A percentile compares a stretch with the other conserved stretches of the same genome.
Evolutionary conservation across 257 asterid genomes (phyloP).

Genomic region (Phtheirospermum japonicum): DNA sequence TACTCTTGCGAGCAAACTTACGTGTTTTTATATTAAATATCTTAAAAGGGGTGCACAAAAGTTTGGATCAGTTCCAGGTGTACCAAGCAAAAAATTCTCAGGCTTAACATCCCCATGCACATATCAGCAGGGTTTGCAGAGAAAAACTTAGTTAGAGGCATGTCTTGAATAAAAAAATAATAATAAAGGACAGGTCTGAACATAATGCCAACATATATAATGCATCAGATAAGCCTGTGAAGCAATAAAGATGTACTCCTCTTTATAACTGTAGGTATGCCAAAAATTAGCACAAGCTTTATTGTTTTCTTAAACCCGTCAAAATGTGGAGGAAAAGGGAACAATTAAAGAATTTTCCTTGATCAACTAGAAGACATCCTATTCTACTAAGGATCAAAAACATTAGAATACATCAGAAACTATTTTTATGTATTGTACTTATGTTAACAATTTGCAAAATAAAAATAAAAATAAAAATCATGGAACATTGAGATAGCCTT

Average conservation of each 20-base stretch:
- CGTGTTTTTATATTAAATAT: too few relatives aligned
- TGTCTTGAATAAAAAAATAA: not conserved
- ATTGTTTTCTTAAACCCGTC: not conserved
- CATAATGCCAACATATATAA: too few relatives aligned
- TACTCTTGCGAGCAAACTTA: too few relatives aligned
- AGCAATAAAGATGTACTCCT: not conserved
- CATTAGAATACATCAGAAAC: too few relatives aligned
- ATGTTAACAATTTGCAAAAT: too few relatives aligned
- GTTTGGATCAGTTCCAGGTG: too few relatives aligned
- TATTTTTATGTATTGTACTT: too few relatives aligned
- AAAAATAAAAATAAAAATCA: too few relatives aligned
- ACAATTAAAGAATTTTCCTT: not conserved
- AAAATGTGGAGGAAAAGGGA: not conserved
- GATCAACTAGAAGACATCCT: not conserved
- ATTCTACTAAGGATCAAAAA: too few relatives aligned
- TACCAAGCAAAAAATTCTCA: slow-evolving; percentile 73
- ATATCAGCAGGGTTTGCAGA: slow-evolving; percentile 39
- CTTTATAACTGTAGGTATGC: not conserved
- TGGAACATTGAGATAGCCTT: too few relatives aligned
- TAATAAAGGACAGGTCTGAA: not conserved
- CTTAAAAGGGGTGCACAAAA: too few relatives aligned
- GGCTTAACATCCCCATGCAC: slow-evolving; percentile 86
- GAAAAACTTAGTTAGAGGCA: not conserved
- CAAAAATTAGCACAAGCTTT: not conserved
- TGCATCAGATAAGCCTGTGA: not conserved